Conservation (phyloP, 495 filamentous ascomycete species). For the Cladorrhinum samala region DNA sequence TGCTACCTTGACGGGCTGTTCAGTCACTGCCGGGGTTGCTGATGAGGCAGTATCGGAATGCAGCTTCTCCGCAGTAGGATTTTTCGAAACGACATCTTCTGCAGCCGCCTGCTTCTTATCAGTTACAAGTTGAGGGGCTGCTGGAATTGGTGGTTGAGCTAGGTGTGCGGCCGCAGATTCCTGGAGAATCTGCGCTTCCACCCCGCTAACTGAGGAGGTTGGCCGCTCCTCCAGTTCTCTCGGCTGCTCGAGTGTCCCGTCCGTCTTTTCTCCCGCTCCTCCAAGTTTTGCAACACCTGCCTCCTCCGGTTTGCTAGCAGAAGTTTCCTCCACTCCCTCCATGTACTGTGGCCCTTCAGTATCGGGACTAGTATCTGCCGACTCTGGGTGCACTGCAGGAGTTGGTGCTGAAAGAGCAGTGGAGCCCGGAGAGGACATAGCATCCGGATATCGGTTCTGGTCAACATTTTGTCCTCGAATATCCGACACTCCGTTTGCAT, state of each 20-base stretch:
- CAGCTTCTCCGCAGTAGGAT: no score
- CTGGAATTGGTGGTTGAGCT: not conserved
- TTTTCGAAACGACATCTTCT: not conserved
- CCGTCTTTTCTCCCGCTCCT: not conserved
- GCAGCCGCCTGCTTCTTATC: not conserved
- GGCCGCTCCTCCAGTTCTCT: constrained; percentile 3
- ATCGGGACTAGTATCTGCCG: constrained; percentile 50
- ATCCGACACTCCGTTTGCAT: not conserved
- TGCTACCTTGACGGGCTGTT: no score
- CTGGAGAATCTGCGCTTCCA: constrained; percentile 37
- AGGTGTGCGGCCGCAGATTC: constrained; percentile 31
- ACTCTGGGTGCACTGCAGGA: constrained; percentile 33
- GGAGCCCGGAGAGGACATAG: constrained; percentile 40
- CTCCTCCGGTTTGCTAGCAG: not conserved
- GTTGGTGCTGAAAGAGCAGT: constrained; percentile 37
- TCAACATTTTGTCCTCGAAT: constrained; percentile 13
- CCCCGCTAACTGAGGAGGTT: constrained; percentile 16
- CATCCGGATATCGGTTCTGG: constrained; percentile 25
- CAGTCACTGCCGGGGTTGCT: no score
- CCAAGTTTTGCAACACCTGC: constrained; percentile 4
- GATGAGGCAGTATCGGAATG: no score
- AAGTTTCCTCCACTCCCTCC: constrained; percentile 29
- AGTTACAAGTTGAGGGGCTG: not conserved
- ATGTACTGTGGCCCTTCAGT: constrained; percentile 41
- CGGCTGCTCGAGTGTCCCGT: constrained; percentile 6